phyloP scores from a whole-genome alignment of 108 stramenopile genomes.

The Stephanodiscus triporus region DNA sequence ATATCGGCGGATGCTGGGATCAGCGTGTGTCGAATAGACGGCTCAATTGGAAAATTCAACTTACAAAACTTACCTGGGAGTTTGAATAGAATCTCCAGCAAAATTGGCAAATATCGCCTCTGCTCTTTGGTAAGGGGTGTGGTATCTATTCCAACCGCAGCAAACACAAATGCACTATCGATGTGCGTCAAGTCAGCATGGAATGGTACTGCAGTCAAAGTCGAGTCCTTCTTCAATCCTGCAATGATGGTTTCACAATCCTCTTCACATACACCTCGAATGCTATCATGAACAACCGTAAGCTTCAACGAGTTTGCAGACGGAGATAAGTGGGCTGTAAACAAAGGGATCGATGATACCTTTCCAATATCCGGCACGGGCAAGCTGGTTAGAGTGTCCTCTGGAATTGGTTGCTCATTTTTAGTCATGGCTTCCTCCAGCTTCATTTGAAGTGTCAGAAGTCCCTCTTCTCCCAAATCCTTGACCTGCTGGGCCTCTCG shows the following conservation, averaged over 20 bases:
- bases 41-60: too few relatives aligned
- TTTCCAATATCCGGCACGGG: constrained; percentile 49
- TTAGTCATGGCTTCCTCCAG: constrained; percentile 37
- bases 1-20: too few relatives aligned
- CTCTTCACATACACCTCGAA: constrained; percentile 21
- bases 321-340: constrained; percentile 37
- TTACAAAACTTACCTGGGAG: constrained; percentile 9
- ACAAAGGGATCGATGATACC: constrained; percentile 48
- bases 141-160: constrained; percentile 48
- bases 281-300: constrained; percentile 41
- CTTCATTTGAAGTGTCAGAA: constrained; percentile 16
- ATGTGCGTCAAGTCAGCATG: constrained; percentile 51
- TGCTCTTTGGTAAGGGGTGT: constrained; percentile 21
- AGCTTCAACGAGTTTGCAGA: constrained; percentile 8
- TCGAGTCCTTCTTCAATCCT: constrained; percentile 30
- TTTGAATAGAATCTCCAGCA: constrained; percentile 54
- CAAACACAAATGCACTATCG: constrained; percentile 51
- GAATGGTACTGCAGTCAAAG: constrained; percentile 23
- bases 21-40: too few relatives aligned
- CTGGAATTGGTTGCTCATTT: constrained; percentile 48
- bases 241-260: constrained; percentile 21
- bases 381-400: constrained; percentile 43
- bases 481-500: constrained; percentile 39
- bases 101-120: constrained; percentile 44
- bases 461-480: constrained; percentile 38